Conservation (phyloP, 208 protist species). For the Leishmania aethiopica region DNA sequence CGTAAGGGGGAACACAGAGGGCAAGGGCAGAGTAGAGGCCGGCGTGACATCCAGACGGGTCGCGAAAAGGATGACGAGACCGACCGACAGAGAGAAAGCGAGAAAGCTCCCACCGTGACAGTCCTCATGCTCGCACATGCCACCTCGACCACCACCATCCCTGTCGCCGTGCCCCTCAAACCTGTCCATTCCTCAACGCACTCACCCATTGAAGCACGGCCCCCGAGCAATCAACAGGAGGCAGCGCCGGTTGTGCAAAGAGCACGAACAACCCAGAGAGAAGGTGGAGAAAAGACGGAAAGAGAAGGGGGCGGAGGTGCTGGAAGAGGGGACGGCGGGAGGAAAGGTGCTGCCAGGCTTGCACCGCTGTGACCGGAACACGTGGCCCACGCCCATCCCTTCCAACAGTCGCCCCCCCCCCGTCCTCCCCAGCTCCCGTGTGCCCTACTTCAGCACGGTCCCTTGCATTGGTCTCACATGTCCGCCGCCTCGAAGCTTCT, state of each 20-base stretch:
- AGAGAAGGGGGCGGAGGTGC: constrained; percentile 15
- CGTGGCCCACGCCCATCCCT: background rate
- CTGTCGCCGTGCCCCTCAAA: background rate
- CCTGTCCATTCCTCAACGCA: background rate
- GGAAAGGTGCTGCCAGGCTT: background rate
- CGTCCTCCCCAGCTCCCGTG: background rate
- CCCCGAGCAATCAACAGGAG: background rate
- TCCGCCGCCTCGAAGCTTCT: background rate
- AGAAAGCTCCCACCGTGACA: background rate
- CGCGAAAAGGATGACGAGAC: background rate
- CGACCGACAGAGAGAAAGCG: background rate
- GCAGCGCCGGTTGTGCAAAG: background rate
- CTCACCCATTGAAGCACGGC: background rate
- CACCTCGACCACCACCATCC: background rate
- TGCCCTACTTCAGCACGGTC: background rate
- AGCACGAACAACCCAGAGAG: background rate
- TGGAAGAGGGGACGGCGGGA: background rate
- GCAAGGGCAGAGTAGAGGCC: background rate
- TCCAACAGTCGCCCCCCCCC: background rate
- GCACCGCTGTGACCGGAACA: background rate
- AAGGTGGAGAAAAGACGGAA: background rate
- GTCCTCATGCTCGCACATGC: background rate
- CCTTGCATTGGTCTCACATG: background rate
- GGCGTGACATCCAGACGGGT: background rate
- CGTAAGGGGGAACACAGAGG: background rate